Evolutionary conservation across 2,329 filamentous ascomycete species (phyloP), one percentile per base, ranked within the genome.

Genomic region (Periconia sp.): DNA sequence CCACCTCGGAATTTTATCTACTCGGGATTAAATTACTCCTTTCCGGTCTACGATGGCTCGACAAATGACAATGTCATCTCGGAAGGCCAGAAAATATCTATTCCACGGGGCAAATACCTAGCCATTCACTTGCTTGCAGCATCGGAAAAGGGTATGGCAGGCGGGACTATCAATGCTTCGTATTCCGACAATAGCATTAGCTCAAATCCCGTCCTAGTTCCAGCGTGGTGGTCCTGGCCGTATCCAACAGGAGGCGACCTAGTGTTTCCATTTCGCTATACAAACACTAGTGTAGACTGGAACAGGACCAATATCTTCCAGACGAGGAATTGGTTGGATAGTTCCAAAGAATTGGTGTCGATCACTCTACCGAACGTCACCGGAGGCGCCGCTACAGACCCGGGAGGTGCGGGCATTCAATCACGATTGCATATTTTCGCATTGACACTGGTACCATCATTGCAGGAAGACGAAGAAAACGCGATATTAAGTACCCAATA

Each of bases 251-350:
- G 69, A 3, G 71, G 70, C 16, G 70, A 73, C 30, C 50, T 73
- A 12, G 56, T 72, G 12, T 71, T 73, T 34, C 69, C 71, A 2
- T 68, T 67, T 49, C 66, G 65, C 12, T 44, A 69, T n/a, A 70
- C 62, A 1, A 70, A 71, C 43, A 36, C 43, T 17, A 48, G 22
- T 11, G 57, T 67, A 3, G 66, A 73, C 40, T 72, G 61, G 52
- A 73, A 73, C 37, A 52, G 63, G 11, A 66, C 66, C 6, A 72
- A 71, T 49, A 72, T 74, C 29, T 74, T 68, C 41, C 67, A 73
- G 30, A 68, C 65, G 0, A 58, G 67, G 23, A 70, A 65, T 33
- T 71, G 70, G 69, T 44, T 73, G 3, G 70, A 73, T 42, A 65
- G 66, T 1, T 68, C 63, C 4, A 73, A 71, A 35, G 66, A 71